Evolutionary conservation across 768 basidiomycete genomes (phyloP), one percentile per base, ranked within the genome.

Genomic region (Stropharia rugosoannulata): DNA sequence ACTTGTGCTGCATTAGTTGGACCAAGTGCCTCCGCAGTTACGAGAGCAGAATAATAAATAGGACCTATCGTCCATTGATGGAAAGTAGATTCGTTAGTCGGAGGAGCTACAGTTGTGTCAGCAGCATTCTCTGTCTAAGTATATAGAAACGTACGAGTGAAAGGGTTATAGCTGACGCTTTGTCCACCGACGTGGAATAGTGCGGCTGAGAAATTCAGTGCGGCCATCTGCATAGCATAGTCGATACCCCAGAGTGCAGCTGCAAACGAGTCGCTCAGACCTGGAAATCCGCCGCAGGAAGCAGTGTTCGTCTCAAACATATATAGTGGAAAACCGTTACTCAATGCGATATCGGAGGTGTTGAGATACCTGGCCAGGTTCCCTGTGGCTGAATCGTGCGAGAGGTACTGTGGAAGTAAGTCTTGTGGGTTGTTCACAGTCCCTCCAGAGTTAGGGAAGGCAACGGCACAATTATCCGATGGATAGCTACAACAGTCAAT

Each of bases 41-140:
- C 78, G 5, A 95, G 74, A 2, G 86, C 79, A 1, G 89, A 79
- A 68, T 93, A 93, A 72, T 89, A 92, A 49, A 87, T 74, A 0
- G 90, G 83, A 0, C 88, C 89, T 44, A 91, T 74, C 0, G 88
- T 88, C 90, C 89, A 93, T 71, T 87, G 73, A 52, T 79, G 79
- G 71, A 78, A 84, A 1, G 74, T 64, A 5, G 83, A 80, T 55
- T 86, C 77, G 61, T 86, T 84, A 43, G 75, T 83, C 59, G 77
- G 82, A 63, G 73, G 84, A 54, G 71, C 79, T 80, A 64, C 68
- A 72, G 38, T 16, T 15, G 27, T 2, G 18, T 18, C 44, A 45
- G 13, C 19, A 27, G 22, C 29, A 2, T 12, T n/a, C 29, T 29
- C 3, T 38, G 9, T 25, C 22, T 9, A 13, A 13, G 25, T 15